Conservation (phyloP, 352 stramenopile genomes). For the Saprolegnia parasitica region DNA sequence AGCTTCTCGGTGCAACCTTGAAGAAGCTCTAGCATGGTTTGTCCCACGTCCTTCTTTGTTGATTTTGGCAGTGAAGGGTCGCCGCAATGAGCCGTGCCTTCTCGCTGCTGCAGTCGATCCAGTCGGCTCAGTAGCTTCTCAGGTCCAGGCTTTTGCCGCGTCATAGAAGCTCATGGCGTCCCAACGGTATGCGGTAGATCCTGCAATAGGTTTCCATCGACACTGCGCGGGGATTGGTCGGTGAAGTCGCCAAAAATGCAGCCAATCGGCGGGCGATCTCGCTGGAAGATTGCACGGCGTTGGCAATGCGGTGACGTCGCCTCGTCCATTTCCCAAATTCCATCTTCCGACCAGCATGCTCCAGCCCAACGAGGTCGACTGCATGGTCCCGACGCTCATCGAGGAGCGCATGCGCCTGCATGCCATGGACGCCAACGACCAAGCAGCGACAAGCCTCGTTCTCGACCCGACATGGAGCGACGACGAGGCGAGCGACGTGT, state of each 20-base stretch:
- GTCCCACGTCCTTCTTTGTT: slow-evolving; percentile 1
- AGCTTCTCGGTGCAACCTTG: too few relatives aligned
- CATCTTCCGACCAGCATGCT: slow-evolving; percentile 3
- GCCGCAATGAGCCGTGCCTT: too few relatives aligned
- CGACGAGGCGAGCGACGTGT: background rate
- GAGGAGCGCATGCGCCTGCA: slow-evolving; percentile 4
- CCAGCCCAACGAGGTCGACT: background rate
- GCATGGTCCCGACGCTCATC: slow-evolving; percentile 4
- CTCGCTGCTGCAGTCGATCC: background rate
- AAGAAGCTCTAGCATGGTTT: too few relatives aligned
- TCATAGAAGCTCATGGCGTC: background rate
- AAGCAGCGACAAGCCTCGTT: background rate
- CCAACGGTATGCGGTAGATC: background rate
- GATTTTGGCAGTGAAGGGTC: background rate
- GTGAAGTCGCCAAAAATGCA: background rate
- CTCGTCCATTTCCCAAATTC: background rate
- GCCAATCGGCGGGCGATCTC: slow-evolving; percentile 2
- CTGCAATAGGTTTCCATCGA: background rate
- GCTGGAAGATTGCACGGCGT: slow-evolving; percentile 12
- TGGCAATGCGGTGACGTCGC: background rate
- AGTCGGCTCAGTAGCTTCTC: background rate
- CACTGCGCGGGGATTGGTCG: background rate
- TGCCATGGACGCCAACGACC: background rate
- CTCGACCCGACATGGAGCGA: background rate
- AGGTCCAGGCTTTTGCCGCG: background rate